Conservation (phyloP, 2,329 filamentous ascomycete species). For the Seiridium cupressi region DNA sequence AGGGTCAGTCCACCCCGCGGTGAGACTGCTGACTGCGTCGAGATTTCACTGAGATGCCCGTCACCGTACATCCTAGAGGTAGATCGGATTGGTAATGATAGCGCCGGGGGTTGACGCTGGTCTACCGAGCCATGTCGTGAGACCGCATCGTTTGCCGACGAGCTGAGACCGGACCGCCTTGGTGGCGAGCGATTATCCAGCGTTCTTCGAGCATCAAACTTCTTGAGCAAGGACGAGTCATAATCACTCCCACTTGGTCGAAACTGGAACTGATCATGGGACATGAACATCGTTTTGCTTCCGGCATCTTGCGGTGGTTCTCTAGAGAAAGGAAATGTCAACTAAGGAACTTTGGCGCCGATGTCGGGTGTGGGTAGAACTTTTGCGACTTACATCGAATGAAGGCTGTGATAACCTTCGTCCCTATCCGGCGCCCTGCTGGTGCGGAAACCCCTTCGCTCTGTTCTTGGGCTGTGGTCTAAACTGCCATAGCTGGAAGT, state of each 20-base stretch:
- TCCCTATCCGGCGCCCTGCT: slow-evolving; percentile 21
- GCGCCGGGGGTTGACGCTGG: slow-evolving; percentile 36
- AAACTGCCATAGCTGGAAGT: slow-evolving; percentile 22
- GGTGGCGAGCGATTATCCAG: slow-evolving; percentile 45
- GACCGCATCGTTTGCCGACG: slow-evolving; percentile 37
- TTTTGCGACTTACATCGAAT: slow-evolving; percentile 23
- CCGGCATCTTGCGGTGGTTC: slow-evolving; percentile 37
- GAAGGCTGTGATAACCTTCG: slow-evolving; percentile 31
- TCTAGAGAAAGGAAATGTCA: slow-evolving; percentile 17
- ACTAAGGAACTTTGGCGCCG: no score
- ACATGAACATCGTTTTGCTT: slow-evolving; percentile 44
- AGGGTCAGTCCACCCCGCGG: slow-evolving; percentile 43
- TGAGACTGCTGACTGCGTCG: slow-evolving; percentile 43
- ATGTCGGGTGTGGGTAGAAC: neutral
- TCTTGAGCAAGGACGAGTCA: slow-evolving; percentile 52
- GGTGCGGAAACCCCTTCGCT: slow-evolving; percentile 18
- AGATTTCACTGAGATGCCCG: slow-evolving; percentile 41
- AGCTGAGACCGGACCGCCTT: slow-evolving; percentile 39
- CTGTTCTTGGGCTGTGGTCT: slow-evolving; percentile 22
- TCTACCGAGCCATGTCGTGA: slow-evolving; percentile 35
- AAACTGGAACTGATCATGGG: slow-evolving; percentile 49
- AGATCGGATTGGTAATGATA: slow-evolving; percentile 46
- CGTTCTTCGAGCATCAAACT: slow-evolving; percentile 47
- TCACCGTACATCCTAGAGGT: slow-evolving; percentile 41
- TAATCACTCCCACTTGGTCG: slow-evolving; percentile 40